Conservation (phyloP, 2,329 filamentous ascomycete genomes). For the Macrophomina pseudophaseolina region DNA sequence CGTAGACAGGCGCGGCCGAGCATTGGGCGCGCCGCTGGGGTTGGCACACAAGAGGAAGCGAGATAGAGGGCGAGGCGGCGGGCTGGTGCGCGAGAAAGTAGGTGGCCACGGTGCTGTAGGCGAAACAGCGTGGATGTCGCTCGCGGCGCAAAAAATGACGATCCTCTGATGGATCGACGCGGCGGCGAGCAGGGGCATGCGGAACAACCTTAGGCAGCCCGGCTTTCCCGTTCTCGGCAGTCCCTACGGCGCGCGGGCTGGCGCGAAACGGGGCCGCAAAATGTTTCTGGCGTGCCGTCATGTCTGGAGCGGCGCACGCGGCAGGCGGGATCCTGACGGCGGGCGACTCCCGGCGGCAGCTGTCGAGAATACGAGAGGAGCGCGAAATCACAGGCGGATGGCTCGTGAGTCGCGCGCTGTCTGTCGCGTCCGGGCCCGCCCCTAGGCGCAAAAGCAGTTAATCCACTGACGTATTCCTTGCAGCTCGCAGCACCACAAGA, state of each 20-base stretch:
- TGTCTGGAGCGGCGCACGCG: neutral
- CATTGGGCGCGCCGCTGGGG: slow-evolving; percentile 12
- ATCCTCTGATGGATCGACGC: slow-evolving; percentile 19
- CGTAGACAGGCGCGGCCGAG: slow-evolving; percentile 16
- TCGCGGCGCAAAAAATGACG: slow-evolving; percentile 13
- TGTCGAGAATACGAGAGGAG: neutral
- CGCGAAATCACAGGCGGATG: slow-evolving; percentile 21
- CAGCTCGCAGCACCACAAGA: slow-evolving; percentile 1
- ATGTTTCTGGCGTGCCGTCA: slow-evolving; percentile 1
- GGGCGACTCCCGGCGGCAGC: too few species aligned
- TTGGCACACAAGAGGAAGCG: neutral
- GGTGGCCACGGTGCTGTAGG: slow-evolving; percentile 1
- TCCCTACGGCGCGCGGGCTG: neutral
- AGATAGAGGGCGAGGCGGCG: neutral
- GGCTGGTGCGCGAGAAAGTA: neutral
- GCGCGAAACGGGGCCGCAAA: neutral
- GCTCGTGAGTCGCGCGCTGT: slow-evolving; percentile 11
- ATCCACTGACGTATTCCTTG: slow-evolving; percentile 21
- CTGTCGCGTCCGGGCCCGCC: slow-evolving; percentile 17
- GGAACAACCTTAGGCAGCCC: slow-evolving; percentile 13
- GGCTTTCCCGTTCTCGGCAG: neutral
- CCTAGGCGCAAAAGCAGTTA: slow-evolving; percentile 1
- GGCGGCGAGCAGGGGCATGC: neutral
- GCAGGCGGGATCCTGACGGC: neutral
- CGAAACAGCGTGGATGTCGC: slow-evolving; percentile 4